Conservation (phyloP, 441 rosid species). For the Adansonia gregorii region DNA sequence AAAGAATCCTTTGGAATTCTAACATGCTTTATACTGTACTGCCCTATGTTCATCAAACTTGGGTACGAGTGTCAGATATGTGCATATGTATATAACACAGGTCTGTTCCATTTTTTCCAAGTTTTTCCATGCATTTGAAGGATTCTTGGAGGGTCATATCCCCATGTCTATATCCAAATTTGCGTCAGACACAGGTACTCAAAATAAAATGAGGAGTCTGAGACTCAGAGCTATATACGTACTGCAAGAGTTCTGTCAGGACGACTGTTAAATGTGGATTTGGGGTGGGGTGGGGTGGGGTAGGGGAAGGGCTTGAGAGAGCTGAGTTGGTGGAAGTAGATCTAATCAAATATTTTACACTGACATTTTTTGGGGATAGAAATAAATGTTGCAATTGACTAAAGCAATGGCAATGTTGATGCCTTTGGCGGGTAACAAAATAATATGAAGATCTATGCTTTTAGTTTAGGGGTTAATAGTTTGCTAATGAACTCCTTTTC, state of each 20-base stretch:
- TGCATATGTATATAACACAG: no score
- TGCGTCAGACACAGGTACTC: no score
- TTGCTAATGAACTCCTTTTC: slow-evolving; percentile 21
- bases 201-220: no score
- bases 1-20: background rate
- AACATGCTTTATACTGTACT: background rate
- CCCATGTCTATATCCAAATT: no score
- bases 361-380: background rate
- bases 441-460: background rate
- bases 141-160: no score
- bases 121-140: no score
- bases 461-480: background rate
- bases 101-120: no score
- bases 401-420: background rate
- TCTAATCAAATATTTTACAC: no score
- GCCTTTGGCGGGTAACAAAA: background rate
- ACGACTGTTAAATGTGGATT: background rate
- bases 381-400: background rate
- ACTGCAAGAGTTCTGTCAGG: background rate
- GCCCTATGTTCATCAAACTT: background rate
- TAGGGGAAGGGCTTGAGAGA: no score
- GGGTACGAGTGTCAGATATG: no score
- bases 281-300: background rate
- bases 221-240: no score
- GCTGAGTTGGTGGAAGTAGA: no score